Percentiles rank a stretch among this genome's conserved stretches.
These are phyloP conservation scores for Verticillium longisporum DNA, from an alignment of 2,329 filamentous ascomycete species.

Conservation along the genomic window DNA sequence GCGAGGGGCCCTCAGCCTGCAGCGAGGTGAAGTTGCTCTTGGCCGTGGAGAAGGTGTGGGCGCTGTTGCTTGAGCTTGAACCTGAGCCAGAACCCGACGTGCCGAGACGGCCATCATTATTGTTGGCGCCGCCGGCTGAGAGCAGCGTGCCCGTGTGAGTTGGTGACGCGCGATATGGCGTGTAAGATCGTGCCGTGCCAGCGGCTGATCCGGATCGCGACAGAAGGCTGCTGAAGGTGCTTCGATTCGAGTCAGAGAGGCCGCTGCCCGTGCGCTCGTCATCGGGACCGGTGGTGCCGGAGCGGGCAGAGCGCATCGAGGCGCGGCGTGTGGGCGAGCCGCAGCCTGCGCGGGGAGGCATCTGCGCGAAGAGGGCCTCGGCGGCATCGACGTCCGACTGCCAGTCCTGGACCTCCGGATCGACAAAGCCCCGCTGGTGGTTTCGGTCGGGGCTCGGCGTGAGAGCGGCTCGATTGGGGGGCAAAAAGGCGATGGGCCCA, in stretches of 20 bases:
- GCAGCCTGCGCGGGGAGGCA: conserved; percentile 25
- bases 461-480: conserved; percentile 24
- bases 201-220: conserved; percentile 23
- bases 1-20: conserved; percentile 44
- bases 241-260: conserved; percentile 46
- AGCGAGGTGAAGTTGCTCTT: conserved; percentile 43
- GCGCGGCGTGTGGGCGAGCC: conserved; percentile 30
- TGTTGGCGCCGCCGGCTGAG: conserved; percentile 9
- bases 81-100: conserved; percentile 19
- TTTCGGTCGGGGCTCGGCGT: conserved; percentile 34
- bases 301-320: conserved; percentile 26
- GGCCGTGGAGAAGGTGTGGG: conserved; percentile 44
- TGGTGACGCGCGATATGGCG: background rate
- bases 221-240: conserved; percentile 31
- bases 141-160: background rate
- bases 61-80: conserved; percentile 33
- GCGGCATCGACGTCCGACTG: conserved; percentile 49
- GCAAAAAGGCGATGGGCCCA: conserved; percentile 16
- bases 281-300: conserved; percentile 18
- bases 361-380: conserved; percentile 42
- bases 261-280: conserved; percentile 50
- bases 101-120: conserved; percentile 2
- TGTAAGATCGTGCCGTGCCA: conserved; percentile 9
- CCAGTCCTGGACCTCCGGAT: conserved; percentile 53
- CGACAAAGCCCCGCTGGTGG: conserved; percentile 19